phyloP scores from a whole-genome alignment of 441 rosid genomes.

The Lepidium campestre region DNA sequence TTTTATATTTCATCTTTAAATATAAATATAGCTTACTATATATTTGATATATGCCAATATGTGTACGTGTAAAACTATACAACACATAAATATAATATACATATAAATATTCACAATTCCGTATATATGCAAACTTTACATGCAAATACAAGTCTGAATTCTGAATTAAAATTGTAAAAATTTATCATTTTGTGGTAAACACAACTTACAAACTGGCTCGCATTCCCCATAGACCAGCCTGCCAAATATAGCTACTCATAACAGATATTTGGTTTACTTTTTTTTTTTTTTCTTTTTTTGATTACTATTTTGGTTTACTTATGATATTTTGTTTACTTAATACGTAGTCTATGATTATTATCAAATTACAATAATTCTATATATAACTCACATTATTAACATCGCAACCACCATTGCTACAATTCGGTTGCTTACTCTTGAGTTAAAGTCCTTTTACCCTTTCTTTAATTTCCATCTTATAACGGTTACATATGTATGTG shows the following conservation, averaged over 20 bases:
- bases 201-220: too few species aligned
- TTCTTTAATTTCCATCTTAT: not conserved
- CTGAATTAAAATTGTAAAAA: not conserved
- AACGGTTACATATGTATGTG: constrained; percentile 17
- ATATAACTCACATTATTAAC: not conserved
- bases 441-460: not conserved
- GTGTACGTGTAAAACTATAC: not conserved
- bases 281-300: too few species aligned
- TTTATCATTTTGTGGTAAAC: not conserved
- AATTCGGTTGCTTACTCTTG: constrained; percentile 22
- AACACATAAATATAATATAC: too few species aligned
- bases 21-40: not conserved
- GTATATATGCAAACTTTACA: not conserved
- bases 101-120: not conserved
- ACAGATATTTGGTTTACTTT: too few species aligned
- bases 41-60: not conserved
- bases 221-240: too few species aligned
- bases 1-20: not conserved
- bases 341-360: not conserved
- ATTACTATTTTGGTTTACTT: too few species aligned
- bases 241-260: too few species aligned
- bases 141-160: not conserved
- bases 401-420: constrained; percentile 3
- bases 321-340: too few species aligned
- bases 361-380: not conserved